Evolutionary conservation across 1,284 basidiomycete species (phyloP), one percentile per base, ranked within the genome.

Genomic region (Prillingera fragicola): DNA sequence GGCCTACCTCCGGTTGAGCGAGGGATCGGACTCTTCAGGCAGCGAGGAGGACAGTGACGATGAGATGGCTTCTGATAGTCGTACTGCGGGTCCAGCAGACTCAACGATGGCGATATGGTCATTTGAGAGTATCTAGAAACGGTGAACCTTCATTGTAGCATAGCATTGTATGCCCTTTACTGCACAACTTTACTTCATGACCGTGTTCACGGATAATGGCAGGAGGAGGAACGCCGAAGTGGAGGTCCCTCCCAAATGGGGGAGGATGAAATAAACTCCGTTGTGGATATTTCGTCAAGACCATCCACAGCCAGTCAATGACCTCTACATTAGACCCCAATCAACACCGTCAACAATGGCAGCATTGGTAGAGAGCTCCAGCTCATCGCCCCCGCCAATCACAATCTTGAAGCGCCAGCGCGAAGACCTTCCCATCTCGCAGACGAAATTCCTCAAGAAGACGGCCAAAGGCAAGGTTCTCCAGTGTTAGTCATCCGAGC

Each of bases 381-480:
- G 34, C 17, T 22, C 45, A 19, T 31, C 54, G 26, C 60, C 61
- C 29, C 64, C 67, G 10, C 52, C 52, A 4, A 89, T 90, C 41
- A 83, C 82, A 0, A 86, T 91, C 38, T 74, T 83, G 28, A 91
- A 88, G 62, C 75, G 88, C 45, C 77, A 83, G 10, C 72, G 77
- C 19, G 76, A 78, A 14, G 88, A 91, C 64, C 80, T 83, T 0
- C 79, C 81, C 2, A 66, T 87, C 4, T 84, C 86, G 0, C 86
- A 88, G 59, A 81, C 84, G 51, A 91, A 88, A 67, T 94, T 90
- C 67, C 84, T 89, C 75, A 90, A 87, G 71, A 98, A 98, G 74
- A 97, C 95, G 0, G 87, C 87, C 0, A 74, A 81, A 49, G 94
- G 95, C 19, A 95, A 94, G 66, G 89, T 99, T 23, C 80, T 91